Evolutionary conservation across 1,284 basidiomycete species (phyloP).

Genomic region (Irpex sp.): DNA sequence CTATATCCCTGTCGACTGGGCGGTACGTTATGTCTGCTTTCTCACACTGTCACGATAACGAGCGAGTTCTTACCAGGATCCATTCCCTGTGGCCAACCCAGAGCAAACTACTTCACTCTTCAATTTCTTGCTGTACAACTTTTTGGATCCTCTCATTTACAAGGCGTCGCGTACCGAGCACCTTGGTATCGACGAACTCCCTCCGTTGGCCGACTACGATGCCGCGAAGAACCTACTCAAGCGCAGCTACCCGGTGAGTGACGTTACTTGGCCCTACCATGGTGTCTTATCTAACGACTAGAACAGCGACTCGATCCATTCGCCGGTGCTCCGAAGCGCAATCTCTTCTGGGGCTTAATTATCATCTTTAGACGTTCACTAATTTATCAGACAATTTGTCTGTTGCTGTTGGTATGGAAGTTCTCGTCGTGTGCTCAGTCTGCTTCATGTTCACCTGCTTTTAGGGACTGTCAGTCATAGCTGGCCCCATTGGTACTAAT

Average conservation of each 20-base stretch:
- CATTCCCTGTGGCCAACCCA: slow-evolving; percentile 45
- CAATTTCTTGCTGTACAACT: slow-evolving; percentile 53
- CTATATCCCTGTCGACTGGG: slow-evolving; percentile 39
- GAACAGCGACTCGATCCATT: slow-evolving; percentile 30
- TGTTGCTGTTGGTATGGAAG: slow-evolving; percentile 8
- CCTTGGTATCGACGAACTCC: slow-evolving; percentile 28
- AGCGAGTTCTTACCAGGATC: slow-evolving; percentile 29
- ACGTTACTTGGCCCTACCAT: no score
- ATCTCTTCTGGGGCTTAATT: slow-evolving; percentile 6
- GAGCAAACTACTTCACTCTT: slow-evolving; percentile 65
- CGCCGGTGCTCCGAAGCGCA: slow-evolving; percentile 14
- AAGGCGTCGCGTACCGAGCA: slow-evolving; percentile 22
- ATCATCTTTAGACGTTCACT: slow-evolving; percentile 14
- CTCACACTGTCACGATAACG: background rate
- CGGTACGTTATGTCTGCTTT: slow-evolving; percentile 27
- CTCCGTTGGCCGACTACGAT: slow-evolving; percentile 45
- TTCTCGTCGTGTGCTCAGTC: background rate
- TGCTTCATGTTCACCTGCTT: background rate
- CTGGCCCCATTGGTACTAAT: slow-evolving; percentile 44
- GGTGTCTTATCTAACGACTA: background rate
- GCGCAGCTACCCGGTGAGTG: slow-evolving; percentile 28
- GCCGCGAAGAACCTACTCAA: slow-evolving; percentile 35
- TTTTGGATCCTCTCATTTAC: slow-evolving; percentile 38
- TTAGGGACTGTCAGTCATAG: slow-evolving; percentile 28
- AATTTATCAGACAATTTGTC: slow-evolving; percentile 15